Conservation (phyloP, 1,139 yeast species). For the Diutina rugosa region DNA sequence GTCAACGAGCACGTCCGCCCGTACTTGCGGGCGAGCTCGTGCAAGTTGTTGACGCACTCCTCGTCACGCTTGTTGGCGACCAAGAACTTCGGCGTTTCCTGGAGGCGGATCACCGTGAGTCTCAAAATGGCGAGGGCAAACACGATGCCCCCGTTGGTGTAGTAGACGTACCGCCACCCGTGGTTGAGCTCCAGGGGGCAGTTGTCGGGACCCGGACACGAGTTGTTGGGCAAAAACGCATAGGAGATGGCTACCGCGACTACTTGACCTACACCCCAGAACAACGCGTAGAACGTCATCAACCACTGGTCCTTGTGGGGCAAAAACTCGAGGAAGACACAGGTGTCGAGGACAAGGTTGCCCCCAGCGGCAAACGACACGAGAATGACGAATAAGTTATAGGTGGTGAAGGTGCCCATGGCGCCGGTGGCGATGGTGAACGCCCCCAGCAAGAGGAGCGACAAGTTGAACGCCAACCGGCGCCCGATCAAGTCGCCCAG, state of each 20-base stretch:
- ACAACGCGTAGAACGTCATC: constrained; percentile 41
- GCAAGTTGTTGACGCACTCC: constrained; percentile 29
- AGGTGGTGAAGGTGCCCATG: constrained; percentile 32
- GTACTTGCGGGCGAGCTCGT: constrained; percentile 26
- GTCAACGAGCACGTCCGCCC: constrained; percentile 29
- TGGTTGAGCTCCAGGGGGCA: constrained; percentile 35
- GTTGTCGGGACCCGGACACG: constrained; percentile 25
- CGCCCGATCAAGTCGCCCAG: constrained; percentile 2
- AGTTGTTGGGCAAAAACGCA: constrained; percentile 38
- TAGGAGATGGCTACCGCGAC: constrained; percentile 41
- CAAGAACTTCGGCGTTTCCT: constrained; percentile 47
- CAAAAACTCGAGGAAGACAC: constrained; percentile 45
- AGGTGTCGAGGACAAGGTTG: constrained; percentile 46
- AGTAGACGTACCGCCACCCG: constrained; percentile 54
- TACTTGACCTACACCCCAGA: constrained; percentile 56
- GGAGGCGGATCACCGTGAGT: constrained; percentile 30
- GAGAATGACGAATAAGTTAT: constrained; percentile 35
- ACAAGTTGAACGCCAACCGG: not conserved
- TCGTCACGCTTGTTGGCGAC: constrained; percentile 39
- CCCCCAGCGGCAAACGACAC: constrained; percentile 43
- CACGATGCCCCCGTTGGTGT: constrained; percentile 40
- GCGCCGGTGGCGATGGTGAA: constrained; percentile 44
- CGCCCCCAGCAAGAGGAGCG: constrained; percentile 18
- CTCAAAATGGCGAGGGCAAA: constrained; percentile 34
- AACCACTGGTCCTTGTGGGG: constrained; percentile 42